phyloP scores from a whole-genome alignment of 371 early-diverging fungal genomes.

The Haplosporangium sp. region DNA sequence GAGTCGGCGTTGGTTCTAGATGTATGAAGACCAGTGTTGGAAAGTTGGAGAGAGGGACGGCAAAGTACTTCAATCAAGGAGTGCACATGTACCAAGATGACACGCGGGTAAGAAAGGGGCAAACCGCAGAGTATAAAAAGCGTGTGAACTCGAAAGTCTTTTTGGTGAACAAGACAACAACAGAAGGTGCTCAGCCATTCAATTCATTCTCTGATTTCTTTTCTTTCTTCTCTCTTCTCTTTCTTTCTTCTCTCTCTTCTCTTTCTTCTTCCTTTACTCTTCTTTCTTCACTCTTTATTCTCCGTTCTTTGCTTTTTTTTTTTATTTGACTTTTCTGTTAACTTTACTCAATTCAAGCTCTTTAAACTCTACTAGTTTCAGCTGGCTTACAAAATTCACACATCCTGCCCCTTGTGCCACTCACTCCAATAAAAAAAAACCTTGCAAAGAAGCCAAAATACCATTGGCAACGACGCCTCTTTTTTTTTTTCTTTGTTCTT shows the following conservation, averaged over 20 bases:
- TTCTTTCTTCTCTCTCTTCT: not conserved
- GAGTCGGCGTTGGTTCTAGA: too few relatives aligned
- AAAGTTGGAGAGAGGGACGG: too few relatives aligned
- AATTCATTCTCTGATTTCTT: not conserved
- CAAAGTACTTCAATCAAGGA: not conserved
- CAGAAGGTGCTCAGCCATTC: not conserved
- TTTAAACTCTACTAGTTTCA: not conserved
- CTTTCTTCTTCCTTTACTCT: not conserved
- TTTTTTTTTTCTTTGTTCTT: not conserved
- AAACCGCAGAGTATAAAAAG: not conserved
- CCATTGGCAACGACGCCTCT: not conserved
- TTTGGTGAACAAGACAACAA: not conserved
- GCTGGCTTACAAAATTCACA: not conserved
- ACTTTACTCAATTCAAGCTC: not conserved
- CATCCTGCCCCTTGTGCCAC: conserved; percentile 7
- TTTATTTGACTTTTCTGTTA: not conserved
- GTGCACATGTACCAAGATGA: not conserved
- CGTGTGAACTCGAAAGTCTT: not conserved
- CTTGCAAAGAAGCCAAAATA: not conserved
- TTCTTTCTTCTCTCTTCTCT: not conserved
- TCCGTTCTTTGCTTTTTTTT: not conserved
- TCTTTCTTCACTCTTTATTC: not conserved
- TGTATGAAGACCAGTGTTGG: too few relatives aligned
- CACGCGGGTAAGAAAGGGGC: too few relatives aligned
- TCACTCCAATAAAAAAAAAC: conserved; percentile 1